These are phyloP conservation scores for Agaricus blazei DNA, from an alignment of 768 basidiomycete species.

Conservation along the genomic window DNA sequence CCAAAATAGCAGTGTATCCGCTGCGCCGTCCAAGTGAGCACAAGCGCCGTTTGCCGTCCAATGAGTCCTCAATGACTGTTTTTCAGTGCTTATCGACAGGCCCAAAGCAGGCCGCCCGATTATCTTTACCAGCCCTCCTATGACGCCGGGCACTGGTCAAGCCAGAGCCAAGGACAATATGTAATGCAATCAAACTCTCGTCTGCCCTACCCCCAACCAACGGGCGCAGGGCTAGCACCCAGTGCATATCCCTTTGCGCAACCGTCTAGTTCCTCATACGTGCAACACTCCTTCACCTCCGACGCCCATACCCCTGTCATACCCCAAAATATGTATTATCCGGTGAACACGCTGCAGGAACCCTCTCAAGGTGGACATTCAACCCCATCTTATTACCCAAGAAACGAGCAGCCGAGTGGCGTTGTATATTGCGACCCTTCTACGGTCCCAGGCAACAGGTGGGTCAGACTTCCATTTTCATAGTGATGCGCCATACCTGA, in stretches of 20 bases:
- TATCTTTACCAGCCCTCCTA: not conserved
- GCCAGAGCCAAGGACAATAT: not conserved
- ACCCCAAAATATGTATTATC: not conserved
- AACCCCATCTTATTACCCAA: not conserved
- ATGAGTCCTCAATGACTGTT: not conserved
- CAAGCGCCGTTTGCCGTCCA: not conserved
- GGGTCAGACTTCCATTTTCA: not conserved
- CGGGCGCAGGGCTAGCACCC: not conserved
- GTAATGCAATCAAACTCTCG: not conserved
- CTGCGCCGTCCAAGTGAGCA: not conserved
- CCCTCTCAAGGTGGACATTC: not conserved
- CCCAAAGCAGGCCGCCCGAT: not conserved
- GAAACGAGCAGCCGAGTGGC: constrained; percentile 3
- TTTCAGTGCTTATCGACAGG: not conserved
- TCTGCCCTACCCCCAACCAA: not conserved
- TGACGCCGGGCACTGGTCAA: not conserved
- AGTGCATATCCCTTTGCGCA: not conserved
- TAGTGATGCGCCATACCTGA: not conserved
- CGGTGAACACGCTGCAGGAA: not conserved
- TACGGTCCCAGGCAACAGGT: not conserved
- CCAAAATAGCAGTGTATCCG: not conserved
- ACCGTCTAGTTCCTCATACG: not conserved
- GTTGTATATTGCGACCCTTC: not conserved
- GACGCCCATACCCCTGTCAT: not conserved
- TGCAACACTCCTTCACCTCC: not conserved